Evolutionary conservation across 2,329 filamentous ascomycete genomes (phyloP).

Genomic region (Amylocarpus encephaloides): DNA sequence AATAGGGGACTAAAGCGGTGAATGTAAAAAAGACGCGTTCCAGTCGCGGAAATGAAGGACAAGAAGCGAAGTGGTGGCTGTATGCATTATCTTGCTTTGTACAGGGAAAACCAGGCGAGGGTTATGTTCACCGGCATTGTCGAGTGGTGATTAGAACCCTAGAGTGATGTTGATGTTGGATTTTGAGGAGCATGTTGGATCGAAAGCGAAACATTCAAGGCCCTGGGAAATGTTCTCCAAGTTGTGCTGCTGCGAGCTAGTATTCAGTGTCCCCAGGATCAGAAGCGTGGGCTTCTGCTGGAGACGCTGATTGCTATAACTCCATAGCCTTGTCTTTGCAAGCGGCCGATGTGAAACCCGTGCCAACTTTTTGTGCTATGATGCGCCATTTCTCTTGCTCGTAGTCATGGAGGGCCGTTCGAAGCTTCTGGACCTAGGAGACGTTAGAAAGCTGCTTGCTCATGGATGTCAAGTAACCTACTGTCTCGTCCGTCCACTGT

Average conservation of each 20-base stretch:
- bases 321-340: constrained; percentile 59
- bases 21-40: constrained; percentile 15
- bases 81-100: constrained; percentile 2
- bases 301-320: constrained; percentile 33
- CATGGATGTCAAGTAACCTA: constrained; percentile 40
- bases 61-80: constrained; percentile 8
- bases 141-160: constrained; percentile 1
- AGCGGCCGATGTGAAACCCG: constrained; percentile 78
- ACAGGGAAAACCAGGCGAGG: constrained; percentile 9
- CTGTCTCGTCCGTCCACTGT: constrained; percentile 89
- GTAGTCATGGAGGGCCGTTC: constrained; percentile 72
- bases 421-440: constrained; percentile 66
- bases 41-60: constrained; percentile 19
- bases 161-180: constrained; percentile 12
- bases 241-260: constrained; percentile 21
- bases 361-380: constrained; percentile 83
- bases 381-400: constrained; percentile 92
- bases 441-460: constrained; percentile 15
- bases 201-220: constrained; percentile 14
- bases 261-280: constrained; percentile 31
- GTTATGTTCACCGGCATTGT: constrained; percentile 12
- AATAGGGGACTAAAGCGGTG: constrained; percentile 5
- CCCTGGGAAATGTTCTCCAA: constrained; percentile 12
- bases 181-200: constrained; percentile 18
- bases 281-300: constrained; percentile 31